phyloP scores from a whole-genome alignment of 306 rosid species.

The Erythrophleum fordii region DNA sequence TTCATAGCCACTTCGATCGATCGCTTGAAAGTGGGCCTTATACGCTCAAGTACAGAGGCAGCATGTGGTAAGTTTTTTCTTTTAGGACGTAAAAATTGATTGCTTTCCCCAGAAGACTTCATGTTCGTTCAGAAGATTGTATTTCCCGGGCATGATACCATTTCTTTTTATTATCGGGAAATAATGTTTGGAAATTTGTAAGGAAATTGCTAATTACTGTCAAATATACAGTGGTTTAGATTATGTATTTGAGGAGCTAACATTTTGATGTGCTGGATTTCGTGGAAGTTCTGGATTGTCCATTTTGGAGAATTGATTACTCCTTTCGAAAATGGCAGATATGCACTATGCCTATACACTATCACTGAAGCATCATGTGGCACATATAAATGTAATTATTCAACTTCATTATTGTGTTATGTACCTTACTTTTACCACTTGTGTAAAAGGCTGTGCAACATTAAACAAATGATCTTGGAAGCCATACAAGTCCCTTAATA shows the following conservation, averaged over 20 bases:
- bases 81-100: background rate
- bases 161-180: background rate
- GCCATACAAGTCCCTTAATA: background rate
- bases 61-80: constrained; percentile 73
- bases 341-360: background rate
- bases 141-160: background rate
- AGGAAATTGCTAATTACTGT: background rate
- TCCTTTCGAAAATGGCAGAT: background rate
- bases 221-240: background rate
- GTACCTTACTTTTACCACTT: background rate
- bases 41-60: constrained; percentile 85
- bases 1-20: constrained; percentile 6
- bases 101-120: background rate
- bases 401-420: background rate
- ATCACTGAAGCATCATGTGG: background rate
- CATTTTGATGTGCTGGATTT: background rate
- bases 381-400: background rate
- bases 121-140: background rate
- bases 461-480: background rate
- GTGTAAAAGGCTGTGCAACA: background rate
- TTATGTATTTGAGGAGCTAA: background rate
- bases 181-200: background rate
- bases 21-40: constrained; percentile 61
- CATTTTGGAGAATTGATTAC: background rate
- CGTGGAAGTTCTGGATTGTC: background rate